phyloP scores from a whole-genome alignment of 106 monocot genomes.

The Amphibolis antarctica region DNA sequence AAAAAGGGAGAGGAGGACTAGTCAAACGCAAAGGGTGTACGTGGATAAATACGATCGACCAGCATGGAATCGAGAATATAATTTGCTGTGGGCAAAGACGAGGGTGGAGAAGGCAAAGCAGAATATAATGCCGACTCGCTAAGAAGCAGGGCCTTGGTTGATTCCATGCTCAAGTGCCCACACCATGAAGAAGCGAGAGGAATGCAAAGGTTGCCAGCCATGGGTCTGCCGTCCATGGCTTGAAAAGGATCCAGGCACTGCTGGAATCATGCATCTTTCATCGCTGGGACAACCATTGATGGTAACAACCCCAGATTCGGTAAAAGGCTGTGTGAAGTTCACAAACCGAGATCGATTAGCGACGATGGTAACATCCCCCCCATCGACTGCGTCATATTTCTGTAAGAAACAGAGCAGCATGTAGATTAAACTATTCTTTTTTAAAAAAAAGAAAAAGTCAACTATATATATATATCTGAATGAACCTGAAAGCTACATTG shows the following conservation, averaged over 20 bases:
- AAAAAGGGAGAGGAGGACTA: too few species aligned
- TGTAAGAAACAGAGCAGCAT: background rate
- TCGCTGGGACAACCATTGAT: conserved; percentile 20
- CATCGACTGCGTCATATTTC: conserved; percentile 10
- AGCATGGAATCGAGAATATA: too few species aligned
- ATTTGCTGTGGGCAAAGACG: too few species aligned
- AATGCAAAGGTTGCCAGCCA: conserved; percentile 18
- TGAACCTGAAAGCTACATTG: background rate
- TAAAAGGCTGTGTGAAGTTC: conserved; percentile 18
- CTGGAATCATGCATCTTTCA: background rate
- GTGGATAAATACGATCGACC: too few species aligned
- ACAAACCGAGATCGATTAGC: conserved; percentile 8
- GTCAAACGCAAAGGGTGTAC: too few species aligned
- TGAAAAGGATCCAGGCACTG: conserved; percentile 15
- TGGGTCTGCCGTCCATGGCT: conserved; percentile 13
- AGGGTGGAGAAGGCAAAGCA: too few species aligned
- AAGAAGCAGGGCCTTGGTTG: too few species aligned
- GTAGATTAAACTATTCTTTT: too few species aligned
- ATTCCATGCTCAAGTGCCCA: too few species aligned
- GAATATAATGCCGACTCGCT: too few species aligned
- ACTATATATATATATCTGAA: background rate
- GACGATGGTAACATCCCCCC: conserved; percentile 17
- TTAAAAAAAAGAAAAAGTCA: too few species aligned
- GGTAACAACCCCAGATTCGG: conserved; percentile 14
- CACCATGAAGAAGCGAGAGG: too few species aligned